Conservation (phyloP, 2,329 filamentous ascomycete species). For the Teratosphaeria zuluensis region DNA sequence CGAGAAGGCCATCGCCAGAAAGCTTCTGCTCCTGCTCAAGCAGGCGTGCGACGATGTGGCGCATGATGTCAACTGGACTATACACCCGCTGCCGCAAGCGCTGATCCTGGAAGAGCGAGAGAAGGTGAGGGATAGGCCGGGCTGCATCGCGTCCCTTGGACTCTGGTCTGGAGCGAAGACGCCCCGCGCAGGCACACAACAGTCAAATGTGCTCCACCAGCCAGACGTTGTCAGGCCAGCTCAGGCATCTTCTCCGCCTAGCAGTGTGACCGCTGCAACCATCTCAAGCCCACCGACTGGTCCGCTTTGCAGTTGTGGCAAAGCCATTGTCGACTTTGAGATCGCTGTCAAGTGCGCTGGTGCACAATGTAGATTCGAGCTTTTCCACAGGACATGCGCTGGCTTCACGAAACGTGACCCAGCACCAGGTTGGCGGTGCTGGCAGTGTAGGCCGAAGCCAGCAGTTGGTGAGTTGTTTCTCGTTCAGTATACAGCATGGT, state of each 20-base stretch:
- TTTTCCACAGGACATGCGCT: slow-evolving; percentile 6
- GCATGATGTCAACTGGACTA: slow-evolving; percentile 1
- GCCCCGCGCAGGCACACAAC: neutral
- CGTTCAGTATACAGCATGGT: neutral
- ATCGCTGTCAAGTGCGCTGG: slow-evolving; percentile 1
- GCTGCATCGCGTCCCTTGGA: neutral
- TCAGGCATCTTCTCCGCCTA: neutral
- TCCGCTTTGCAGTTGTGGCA: neutral
- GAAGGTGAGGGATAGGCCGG: neutral
- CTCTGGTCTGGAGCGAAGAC: neutral
- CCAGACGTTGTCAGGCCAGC: neutral
- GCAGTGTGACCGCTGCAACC: neutral
- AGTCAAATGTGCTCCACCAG: neutral
- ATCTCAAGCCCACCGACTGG: neutral
- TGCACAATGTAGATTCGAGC: neutral
- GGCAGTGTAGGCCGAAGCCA: slow-evolving; percentile 3
- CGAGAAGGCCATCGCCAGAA: neutral
- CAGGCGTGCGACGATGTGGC: neutral
- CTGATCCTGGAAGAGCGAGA: neutral
- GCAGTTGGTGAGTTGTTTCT: neutral
- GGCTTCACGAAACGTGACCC: neutral
- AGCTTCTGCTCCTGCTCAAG: slow-evolving; percentile 1
- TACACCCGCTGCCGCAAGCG: slow-evolving; percentile 2
- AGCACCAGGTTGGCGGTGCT: slow-evolving; percentile 3
- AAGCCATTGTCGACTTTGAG: neutral